phyloP scores from a whole-genome alignment of 768 basidiomycete species.

The Calocybe cyanea region DNA sequence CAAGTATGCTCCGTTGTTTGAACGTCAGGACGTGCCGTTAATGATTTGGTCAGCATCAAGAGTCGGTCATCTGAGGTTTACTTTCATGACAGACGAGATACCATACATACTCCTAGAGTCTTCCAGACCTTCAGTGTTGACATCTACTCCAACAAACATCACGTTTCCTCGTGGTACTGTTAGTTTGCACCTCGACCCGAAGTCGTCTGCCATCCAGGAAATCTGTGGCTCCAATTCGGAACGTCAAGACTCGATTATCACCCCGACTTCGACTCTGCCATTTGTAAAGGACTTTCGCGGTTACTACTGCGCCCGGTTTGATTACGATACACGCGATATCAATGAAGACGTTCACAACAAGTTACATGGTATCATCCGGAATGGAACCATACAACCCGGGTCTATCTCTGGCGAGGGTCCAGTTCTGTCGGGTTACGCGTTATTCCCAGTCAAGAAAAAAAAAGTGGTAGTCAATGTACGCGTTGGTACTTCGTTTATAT shows the following conservation, averaged over 20 bases:
- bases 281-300: conserved; percentile 42
- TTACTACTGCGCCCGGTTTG: conserved; percentile 61
- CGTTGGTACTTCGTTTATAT: conserved; percentile 76
- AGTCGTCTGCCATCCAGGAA: conserved; percentile 35
- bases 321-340: conserved; percentile 22
- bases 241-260: conserved; percentile 68
- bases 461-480: conserved; percentile 56
- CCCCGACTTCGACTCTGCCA: conserved; percentile 42
- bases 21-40: no score
- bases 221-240: conserved; percentile 65
- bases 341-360: conserved; percentile 7
- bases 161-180: conserved; percentile 55
- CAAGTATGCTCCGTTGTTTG: conserved; percentile 40
- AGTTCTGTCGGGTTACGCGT: conserved; percentile 48
- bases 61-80: conserved; percentile 72
- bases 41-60: conserved; percentile 54
- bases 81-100: conserved; percentile 37
- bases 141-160: conserved; percentile 42
- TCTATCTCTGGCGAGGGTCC: conserved; percentile 34
- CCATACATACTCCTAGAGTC: conserved; percentile 70
- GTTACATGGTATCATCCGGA: conserved; percentile 49
- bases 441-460: conserved; percentile 30
- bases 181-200: conserved; percentile 23
- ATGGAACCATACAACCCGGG: conserved; percentile 31
- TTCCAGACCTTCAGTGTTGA: conserved; percentile 57